A percentile compares a stretch with the other conserved stretches of the same genome.
phyloP scores from a whole-genome alignment of 2,329 filamentous ascomycete species.

The Simplicillium sp. region DNA sequence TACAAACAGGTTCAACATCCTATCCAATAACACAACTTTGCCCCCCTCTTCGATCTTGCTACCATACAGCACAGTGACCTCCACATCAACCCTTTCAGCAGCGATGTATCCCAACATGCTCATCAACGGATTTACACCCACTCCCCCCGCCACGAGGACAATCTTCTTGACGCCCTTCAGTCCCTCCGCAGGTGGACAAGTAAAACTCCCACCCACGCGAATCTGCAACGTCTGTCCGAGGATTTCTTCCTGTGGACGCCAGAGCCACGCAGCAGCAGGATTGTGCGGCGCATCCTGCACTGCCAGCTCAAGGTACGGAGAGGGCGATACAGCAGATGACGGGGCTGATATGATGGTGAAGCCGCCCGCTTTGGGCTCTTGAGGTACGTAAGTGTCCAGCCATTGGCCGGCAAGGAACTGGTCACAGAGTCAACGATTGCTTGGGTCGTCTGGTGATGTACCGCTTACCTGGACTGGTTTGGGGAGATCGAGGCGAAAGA shows the following conservation, averaged over 20 bases:
- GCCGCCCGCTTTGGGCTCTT: conserved; percentile 61
- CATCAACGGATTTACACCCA: conserved; percentile 74
- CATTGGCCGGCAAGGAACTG: conserved; percentile 79
- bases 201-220: conserved; percentile 71
- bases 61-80: conserved; percentile 57
- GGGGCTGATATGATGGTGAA: conserved; percentile 83
- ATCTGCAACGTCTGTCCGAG: conserved; percentile 51
- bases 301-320: conserved; percentile 63
- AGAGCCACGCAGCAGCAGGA: conserved; percentile 68
- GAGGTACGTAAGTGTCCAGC: conserved; percentile 73
- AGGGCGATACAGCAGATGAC: conserved; percentile 29
- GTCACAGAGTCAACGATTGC: background rate
- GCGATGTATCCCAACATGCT: conserved; percentile 60
- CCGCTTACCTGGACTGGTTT: background rate
- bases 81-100: conserved; percentile 21
- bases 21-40: conserved; percentile 41
- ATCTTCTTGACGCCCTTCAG: conserved; percentile 43
- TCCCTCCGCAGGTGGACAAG: conserved; percentile 56
- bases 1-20: conserved; percentile 32
- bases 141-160: conserved; percentile 71
- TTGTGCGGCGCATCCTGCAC: conserved; percentile 64
- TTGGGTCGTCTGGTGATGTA: background rate
- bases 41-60: conserved; percentile 25
- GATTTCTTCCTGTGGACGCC: conserved; percentile 47
- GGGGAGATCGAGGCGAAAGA: conserved; percentile 55